A percentile compares a stretch with the other conserved stretches of the same genome.
Conservation (phyloP, 306 rosid species). For the Cucumis hystrix region DNA sequence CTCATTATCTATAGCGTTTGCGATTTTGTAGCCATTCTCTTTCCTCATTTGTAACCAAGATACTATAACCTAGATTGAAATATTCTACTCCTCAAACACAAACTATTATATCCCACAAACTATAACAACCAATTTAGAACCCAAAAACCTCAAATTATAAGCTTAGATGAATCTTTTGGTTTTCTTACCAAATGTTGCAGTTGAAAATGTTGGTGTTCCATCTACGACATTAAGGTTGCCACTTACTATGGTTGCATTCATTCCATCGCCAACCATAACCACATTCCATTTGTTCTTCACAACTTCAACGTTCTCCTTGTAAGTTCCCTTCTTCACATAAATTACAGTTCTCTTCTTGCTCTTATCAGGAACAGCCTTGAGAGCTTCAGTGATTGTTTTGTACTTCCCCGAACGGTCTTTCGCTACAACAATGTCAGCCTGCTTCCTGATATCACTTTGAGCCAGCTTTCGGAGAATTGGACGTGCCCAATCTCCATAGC, state of each 20-base stretch:
- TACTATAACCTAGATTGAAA: too few species aligned
- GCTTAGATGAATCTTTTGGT: not conserved
- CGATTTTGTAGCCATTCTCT: too few species aligned
- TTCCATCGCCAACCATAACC: conserved; percentile 68
- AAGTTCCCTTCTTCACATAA: conserved; percentile 53
- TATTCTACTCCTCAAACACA: too few species aligned
- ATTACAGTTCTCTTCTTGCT: conserved; percentile 51
- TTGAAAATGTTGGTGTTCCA: conserved; percentile 70
- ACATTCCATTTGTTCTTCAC: conserved; percentile 60
- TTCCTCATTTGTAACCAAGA: too few species aligned
- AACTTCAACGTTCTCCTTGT: conserved; percentile 51
- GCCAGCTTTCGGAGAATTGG: conserved; percentile 15
- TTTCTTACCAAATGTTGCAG: conserved; percentile 64
- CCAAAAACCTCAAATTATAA: not conserved
- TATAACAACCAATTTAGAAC: too few species aligned
- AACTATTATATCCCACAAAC: too few species aligned
- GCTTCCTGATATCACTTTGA: conserved; percentile 18
- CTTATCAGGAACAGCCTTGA: conserved; percentile 32
- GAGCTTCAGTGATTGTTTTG: conserved; percentile 41
- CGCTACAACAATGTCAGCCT: conserved; percentile 34
- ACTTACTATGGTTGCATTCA: conserved; percentile 40
- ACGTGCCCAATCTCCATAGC: conserved; percentile 24
- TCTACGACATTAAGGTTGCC: conserved; percentile 42
- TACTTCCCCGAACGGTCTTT: conserved; percentile 42
- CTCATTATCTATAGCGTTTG: too few species aligned